Base-by-base conservation (phyloP, 768 basidiomycete species). In the Lactarius deliciosus region DNA sequence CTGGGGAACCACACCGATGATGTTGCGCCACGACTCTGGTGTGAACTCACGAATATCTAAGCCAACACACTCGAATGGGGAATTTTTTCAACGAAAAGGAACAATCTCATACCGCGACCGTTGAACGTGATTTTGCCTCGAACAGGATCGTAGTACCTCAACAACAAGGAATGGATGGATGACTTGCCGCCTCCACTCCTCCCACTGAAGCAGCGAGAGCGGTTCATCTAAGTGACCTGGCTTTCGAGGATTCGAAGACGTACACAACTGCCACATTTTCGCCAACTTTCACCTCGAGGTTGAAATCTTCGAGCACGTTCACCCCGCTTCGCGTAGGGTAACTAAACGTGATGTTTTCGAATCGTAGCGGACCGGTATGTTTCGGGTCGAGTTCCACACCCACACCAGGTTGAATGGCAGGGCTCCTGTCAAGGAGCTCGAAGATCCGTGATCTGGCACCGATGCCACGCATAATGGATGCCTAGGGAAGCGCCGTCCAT, bases 381-480 rank as follows among this genome's bases (percentile, higher is more conserved):
- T 81, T 73, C 13, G 83, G 75, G 36, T 83, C 73, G 38, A 96
- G 76, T 1, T 80, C 76, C 18, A 84, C 75, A 2, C 96, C 96
- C 18, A 78, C 76, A 40, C 81, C 80, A 5, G 89, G 83, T 3
- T 85, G 83, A 70, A 97, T 91, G 40, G 83, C 84, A 18, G 95
- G 91, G 36, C 80, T 77, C 55, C 94, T 86, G 72, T 94, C 94
- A 10, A 98, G 80, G 18, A 98, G 85, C 69, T 96, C 94, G 75
- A 98, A 98, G n/a, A 98, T 89, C 25, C 96, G 90, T 0, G 86
- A 84, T 20, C 94, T 92, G 1, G 96, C 96, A 64, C 96, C 96
- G 60, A 98, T 87, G 62, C 93, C 96, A 61, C 94, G 93, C 96
- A 98, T 98, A 63, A 98, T 88, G 47, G 94, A 95, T 11, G 92